Conservation (phyloP, 176 grass and related monocot genomes). For the Thalia dealbata region DNA sequence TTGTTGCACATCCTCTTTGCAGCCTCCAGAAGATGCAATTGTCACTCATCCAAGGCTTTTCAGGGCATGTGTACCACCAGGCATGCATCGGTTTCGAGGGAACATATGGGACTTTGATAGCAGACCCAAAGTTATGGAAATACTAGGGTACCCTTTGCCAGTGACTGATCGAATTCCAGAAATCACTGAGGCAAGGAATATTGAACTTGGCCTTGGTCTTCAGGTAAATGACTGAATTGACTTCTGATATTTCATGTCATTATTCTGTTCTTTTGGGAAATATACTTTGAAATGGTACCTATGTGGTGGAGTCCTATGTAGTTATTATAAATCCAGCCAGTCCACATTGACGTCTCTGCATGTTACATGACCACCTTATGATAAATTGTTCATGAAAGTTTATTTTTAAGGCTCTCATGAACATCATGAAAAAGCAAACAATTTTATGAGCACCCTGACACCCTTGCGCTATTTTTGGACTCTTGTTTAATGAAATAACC, state of each 20-base stretch:
- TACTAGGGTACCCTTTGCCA: conserved; percentile 67
- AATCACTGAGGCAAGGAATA: conserved; percentile 95
- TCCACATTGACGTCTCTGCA: not conserved
- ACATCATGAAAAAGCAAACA: not conserved
- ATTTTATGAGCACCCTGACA: not conserved
- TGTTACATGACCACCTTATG: not conserved
- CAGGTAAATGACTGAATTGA: conserved; percentile 40
- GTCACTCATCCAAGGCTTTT: conserved; percentile 97
- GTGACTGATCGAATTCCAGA: conserved; percentile 81
- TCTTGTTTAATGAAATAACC: not conserved
- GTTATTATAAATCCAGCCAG: no score
- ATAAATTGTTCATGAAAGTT: not conserved
- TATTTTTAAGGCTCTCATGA: not conserved
- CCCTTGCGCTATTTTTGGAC: not conserved
- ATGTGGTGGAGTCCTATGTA: not conserved
- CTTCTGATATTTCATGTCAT: not conserved
- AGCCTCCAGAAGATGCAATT: conserved; percentile 90
- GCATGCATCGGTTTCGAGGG: conserved; percentile 92
- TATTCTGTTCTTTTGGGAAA: not conserved
- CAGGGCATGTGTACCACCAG: conserved; percentile 90
- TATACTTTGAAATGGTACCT: not conserved
- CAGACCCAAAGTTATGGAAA: conserved; percentile 64
- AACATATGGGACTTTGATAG: conserved; percentile 96
- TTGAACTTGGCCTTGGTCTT: conserved; percentile 96
- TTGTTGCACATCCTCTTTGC: conserved; percentile 19